Conservation (phyloP, 1,284 basidiomycete species). For the Stygiomarasmius scandens region DNA sequence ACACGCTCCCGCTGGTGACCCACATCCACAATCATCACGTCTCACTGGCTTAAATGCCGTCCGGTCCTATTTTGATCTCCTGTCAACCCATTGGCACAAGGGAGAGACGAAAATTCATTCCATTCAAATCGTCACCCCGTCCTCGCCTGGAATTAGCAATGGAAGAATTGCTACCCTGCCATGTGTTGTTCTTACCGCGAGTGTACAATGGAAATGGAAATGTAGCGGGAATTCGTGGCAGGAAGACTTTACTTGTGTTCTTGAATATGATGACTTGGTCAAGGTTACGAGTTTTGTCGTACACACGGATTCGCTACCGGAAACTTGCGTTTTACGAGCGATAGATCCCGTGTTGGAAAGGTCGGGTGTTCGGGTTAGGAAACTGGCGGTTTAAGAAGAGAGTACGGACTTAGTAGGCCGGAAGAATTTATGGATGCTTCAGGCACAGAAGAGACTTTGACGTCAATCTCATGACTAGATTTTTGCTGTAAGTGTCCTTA, state of each 20-base stretch:
- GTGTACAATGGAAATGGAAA: slow-evolving; percentile 46
- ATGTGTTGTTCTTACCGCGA: slow-evolving; percentile 35
- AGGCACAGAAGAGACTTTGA: too few relatives aligned
- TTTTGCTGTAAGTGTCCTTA: too few relatives aligned
- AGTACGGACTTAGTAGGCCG: too few relatives aligned
- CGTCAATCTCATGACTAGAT: too few relatives aligned
- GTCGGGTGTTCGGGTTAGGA: too few relatives aligned
- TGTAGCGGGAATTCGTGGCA: slow-evolving; percentile 39
- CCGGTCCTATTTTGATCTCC: slow-evolving; percentile 49
- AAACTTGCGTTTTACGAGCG: slow-evolving; percentile 47
- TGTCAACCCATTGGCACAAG: slow-evolving; percentile 44
- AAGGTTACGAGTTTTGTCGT: slow-evolving; percentile 42
- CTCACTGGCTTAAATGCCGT: slow-evolving; percentile 44
- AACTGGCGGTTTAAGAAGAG: too few relatives aligned
- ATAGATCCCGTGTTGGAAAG: slow-evolving; percentile 28
- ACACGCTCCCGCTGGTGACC: slow-evolving; percentile 37
- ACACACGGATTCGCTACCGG: slow-evolving; percentile 36
- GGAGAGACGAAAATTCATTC: slow-evolving; percentile 27
- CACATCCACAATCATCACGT: slow-evolving; percentile 34
- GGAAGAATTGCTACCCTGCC: too few relatives aligned
- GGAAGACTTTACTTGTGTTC: slow-evolving; percentile 46
- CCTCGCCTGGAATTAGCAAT: too few relatives aligned
- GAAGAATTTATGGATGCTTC: too few relatives aligned
- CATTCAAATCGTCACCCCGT: neutral
- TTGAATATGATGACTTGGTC: slow-evolving; percentile 42